Evolutionary conservation across 306 rosid species (phyloP).

Genomic region (Luffa acutangula): DNA sequence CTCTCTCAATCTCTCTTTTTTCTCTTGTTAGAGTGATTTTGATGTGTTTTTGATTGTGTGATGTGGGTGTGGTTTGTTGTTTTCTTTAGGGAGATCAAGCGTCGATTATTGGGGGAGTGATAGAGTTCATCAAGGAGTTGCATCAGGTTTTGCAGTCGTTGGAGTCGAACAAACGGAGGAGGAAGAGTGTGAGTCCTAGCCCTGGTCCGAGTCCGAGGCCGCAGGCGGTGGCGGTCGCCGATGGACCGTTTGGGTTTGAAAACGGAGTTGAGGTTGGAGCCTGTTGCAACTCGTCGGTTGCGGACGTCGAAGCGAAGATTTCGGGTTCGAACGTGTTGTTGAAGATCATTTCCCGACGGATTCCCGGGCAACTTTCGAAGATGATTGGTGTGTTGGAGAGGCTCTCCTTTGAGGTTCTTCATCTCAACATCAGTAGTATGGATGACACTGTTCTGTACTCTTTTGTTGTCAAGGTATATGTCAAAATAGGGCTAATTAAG

Average conservation of each 20-base stretch:
- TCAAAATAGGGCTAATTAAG: background rate
- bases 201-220: conserved; percentile 43
- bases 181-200: conserved; percentile 91
- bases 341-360: conserved; percentile 49
- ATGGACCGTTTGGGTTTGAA: conserved; percentile 23
- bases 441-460: conserved; percentile 76
- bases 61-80: no score
- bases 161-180: conserved; percentile 82
- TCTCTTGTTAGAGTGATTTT: background rate
- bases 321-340: conserved; percentile 71
- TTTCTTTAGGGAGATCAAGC: conserved; percentile 79
- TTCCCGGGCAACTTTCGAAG: conserved; percentile 54
- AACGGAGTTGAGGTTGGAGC: conserved; percentile 50
- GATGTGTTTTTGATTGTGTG: background rate
- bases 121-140: conserved; percentile 88
- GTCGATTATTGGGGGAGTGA: conserved; percentile 88
- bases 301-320: conserved; percentile 87
- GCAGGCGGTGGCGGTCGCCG: background rate
- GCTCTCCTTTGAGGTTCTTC: conserved; percentile 79
- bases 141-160: conserved; percentile 72
- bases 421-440: conserved; percentile 85
- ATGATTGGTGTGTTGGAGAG: conserved; percentile 59
- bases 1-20: background rate
- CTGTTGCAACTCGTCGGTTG: conserved; percentile 71
- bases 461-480: conserved; percentile 67